These are phyloP conservation scores for Dactylonectria macrodidyma DNA, from an alignment of 2,329 filamentous ascomycete genomes.

Conservation along the genomic window DNA sequence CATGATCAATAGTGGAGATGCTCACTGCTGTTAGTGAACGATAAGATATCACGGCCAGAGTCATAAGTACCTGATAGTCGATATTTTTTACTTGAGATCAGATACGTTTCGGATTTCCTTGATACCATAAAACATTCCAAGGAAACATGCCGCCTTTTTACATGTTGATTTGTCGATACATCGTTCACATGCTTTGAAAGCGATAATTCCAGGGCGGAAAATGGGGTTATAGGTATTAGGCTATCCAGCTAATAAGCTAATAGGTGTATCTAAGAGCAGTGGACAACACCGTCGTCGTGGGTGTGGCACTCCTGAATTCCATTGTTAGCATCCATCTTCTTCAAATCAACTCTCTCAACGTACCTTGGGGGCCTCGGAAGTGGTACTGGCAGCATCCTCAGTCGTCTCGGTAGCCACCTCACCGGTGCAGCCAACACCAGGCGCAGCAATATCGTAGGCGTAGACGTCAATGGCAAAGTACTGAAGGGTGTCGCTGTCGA, in stretches of 20 bases:
- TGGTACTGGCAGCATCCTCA: conserved; percentile 36
- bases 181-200: not conserved
- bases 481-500: conserved; percentile 75
- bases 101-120: not conserved
- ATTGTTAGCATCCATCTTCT: conserved; percentile 55
- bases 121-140: not conserved
- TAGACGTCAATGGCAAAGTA: conserved; percentile 80
- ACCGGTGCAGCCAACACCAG: conserved; percentile 74
- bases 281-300: conserved; percentile 59
- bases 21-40: too few relatives aligned
- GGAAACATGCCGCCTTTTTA: not conserved
- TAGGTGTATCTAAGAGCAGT: conserved; percentile 46
- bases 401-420: conserved; percentile 41
- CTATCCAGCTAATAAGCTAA: not conserved
- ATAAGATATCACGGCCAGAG: not conserved
- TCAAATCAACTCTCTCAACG: conserved; percentile 22
- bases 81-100: too few relatives aligned
- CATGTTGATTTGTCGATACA: not conserved
- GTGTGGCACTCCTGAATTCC: conserved; percentile 67
- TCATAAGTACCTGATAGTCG: not conserved
- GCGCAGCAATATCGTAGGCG: conserved; percentile 75
- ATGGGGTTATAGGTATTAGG: not conserved
- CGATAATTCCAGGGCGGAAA: not conserved
- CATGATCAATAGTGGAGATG: not conserved
- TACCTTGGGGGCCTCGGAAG: conserved; percentile 59